Evolutionary conservation across 2,329 filamentous ascomycete genomes (phyloP).

Genomic region (Geosmithia morbida): DNA sequence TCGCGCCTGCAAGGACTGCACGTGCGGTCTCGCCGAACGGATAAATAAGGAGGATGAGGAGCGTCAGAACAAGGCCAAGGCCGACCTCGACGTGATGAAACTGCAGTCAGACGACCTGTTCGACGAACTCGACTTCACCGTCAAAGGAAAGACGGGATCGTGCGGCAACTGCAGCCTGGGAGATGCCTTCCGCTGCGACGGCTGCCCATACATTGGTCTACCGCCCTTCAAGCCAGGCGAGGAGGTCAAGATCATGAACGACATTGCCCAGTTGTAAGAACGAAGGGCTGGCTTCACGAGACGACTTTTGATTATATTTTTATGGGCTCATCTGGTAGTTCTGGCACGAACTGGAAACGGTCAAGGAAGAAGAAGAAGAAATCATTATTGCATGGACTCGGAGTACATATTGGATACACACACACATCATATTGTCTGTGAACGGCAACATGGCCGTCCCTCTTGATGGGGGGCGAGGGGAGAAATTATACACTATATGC

Average conservation of each 20-base stretch:
- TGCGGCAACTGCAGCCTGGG: constrained; percentile 91
- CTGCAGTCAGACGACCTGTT: constrained; percentile 56
- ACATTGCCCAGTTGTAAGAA: constrained; percentile 64
- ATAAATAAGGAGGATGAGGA: constrained; percentile 73
- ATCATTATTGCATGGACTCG: background rate
- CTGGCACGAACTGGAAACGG: background rate
- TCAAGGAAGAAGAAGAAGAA: background rate
- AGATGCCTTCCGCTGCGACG: constrained; percentile 70
- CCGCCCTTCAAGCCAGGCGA: constrained; percentile 96
- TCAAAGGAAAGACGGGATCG: constrained; percentile 76
- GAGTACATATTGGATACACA: background rate
- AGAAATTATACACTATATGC: too few relatives aligned
- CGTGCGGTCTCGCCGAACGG: constrained; percentile 77
- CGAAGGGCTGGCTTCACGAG: background rate
- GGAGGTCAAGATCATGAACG: constrained; percentile 78
- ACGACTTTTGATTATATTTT: background rate
- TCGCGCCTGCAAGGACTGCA: constrained; percentile 95
- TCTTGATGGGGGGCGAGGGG: too few relatives aligned
- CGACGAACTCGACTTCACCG: constrained; percentile 84
- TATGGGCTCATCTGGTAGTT: too few relatives aligned
- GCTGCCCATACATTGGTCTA: constrained; percentile 72
- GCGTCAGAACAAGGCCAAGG: constrained; percentile 49
- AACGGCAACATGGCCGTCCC: too few relatives aligned
- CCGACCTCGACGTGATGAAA: constrained; percentile 56
- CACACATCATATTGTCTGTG: background rate